These are phyloP conservation scores for Cryphonectria parasitica DNA, from an alignment of 2,329 filamentous ascomycete species.

Conservation along the genomic window DNA sequence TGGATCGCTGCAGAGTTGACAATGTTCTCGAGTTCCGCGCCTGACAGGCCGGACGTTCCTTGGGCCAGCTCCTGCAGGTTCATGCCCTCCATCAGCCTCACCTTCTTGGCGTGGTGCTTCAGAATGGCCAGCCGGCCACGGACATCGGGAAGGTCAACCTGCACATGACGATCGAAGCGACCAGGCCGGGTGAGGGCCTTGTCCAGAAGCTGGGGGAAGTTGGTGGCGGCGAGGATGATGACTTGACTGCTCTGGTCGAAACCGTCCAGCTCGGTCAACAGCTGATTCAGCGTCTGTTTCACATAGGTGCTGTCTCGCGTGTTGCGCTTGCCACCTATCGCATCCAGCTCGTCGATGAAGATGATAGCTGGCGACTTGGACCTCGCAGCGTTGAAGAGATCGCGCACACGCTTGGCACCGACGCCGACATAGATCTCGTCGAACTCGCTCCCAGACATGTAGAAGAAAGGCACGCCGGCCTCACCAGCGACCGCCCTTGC, in stretches of 20 bases:
- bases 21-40: slow-evolving; percentile 94
- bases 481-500: slow-evolving; percentile 95
- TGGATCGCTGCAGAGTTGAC: slow-evolving; percentile 95
- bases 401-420: slow-evolving; percentile 77
- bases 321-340: slow-evolving; percentile 92
- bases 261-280: slow-evolving; percentile 94
- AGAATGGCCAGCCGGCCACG: slow-evolving; percentile 91
- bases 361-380: slow-evolving; percentile 57
- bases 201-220: slow-evolving; percentile 92
- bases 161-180: slow-evolving; percentile 92
- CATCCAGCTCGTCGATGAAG: slow-evolving; percentile 90
- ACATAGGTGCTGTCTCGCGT: slow-evolving; percentile 92
- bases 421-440: slow-evolving; percentile 98
- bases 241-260: slow-evolving; percentile 95
- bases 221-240: slow-evolving; percentile 94
- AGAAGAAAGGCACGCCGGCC: slow-evolving; percentile 98
- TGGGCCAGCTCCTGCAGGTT: slow-evolving; percentile 83
- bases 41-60: slow-evolving; percentile 89
- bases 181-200: slow-evolving; percentile 93
- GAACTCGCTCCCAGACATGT: slow-evolving; percentile 99
- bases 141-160: slow-evolving; percentile 88
- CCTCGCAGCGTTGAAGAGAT: slow-evolving; percentile 42
- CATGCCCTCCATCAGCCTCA: slow-evolving; percentile 79
- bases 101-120: slow-evolving; percentile 90
- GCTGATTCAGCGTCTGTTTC: slow-evolving; percentile 96